Evolutionary conservation across 345 rosid species (phyloP), one percentile per base, ranked within the genome.

Genomic region (Citrus glauca): DNA sequence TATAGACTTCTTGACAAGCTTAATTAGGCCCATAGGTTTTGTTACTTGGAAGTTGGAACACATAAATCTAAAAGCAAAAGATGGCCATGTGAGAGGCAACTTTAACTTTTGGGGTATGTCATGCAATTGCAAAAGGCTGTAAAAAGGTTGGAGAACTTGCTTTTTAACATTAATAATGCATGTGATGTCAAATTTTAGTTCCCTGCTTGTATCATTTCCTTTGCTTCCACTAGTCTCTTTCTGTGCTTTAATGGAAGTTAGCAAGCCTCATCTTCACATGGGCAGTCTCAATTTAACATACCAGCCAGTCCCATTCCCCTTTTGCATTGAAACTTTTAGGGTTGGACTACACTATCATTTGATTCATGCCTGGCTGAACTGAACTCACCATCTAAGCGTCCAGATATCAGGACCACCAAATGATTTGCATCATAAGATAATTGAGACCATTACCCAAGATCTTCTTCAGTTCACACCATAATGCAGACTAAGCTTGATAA

Each of bases 51-150:
- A 27, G 71, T 71, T 56, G 63, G 78, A 77, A 77, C 73, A 74
- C 66, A 57, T 33, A 81, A 66, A 38, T 73, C 71, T 27, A 81
- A 80, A 83, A 84, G 84, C 71, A 66, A 69, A 79, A 50, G 72
- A 56, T 20, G 74, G 81, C 86, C 90, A 86, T 84, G 90, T 87
- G 92, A 82, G 42, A 62, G 25, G 80, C 82, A 83, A 85, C 88
- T 89, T 83, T 85, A 72, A 40, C 85, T 75, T 79, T 84, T 70
- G 53, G 76, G 56, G 74, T 72, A 73, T 63, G 63, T 73, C 66
- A 60, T 76, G 81, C 69, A 53, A 53, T 42, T 45, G 17, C 50
- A 69, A 77, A 77, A 83, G 77, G 70, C 77, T 71, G 56, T 11
- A 55, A 16, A 48, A 72, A 69, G 40, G 78, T 69, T 84, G 84